Percentiles rank a stretch among this genome's conserved stretches.
phyloP scores from a whole-genome alignment of 2,329 filamentous ascomycete genomes.

The Hypomyces rosellus region DNA sequence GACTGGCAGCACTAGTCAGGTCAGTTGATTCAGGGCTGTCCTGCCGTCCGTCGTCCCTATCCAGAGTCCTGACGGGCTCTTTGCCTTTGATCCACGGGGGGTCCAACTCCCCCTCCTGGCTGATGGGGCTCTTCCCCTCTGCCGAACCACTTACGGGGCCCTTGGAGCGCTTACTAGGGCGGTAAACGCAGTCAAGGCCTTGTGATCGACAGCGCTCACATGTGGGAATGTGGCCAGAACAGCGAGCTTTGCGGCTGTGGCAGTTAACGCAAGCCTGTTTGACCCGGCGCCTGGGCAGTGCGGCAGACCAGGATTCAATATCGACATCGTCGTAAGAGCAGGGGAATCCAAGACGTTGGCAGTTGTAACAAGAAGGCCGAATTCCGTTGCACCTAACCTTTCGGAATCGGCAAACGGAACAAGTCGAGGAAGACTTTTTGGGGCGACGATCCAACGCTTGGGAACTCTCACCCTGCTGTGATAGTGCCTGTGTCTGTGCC shows the following conservation, averaged over 20 bases:
- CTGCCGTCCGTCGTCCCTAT: constrained; percentile 24
- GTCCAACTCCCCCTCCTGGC: constrained; percentile 28
- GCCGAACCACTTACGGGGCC: constrained; percentile 17
- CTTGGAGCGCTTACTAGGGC: constrained; percentile 38
- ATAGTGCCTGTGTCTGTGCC: no score
- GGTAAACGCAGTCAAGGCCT: constrained; percentile 51
- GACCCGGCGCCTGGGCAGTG: constrained; percentile 47
- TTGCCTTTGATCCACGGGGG: constrained; percentile 7
- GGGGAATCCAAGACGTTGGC: constrained; percentile 50
- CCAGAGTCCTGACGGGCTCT: constrained; percentile 2
- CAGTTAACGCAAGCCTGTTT: constrained; percentile 52
- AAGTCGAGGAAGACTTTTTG: constrained; percentile 43
- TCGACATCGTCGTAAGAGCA: constrained; percentile 50
- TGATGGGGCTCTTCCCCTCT: constrained; percentile 26
- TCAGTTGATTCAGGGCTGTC: constrained; percentile 32
- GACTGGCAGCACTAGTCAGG: constrained; percentile 25
- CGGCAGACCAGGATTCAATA: constrained; percentile 34
- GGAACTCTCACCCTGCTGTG: no score
- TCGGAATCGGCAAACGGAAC: constrained; percentile 47
- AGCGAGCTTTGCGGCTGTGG: constrained; percentile 52
- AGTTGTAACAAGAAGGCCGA: constrained; percentile 50
- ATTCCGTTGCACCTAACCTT: constrained; percentile 54
- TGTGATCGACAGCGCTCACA: constrained; percentile 46
- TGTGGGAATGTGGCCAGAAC: constrained; percentile 50
- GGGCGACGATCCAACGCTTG: constrained; percentile 23